Evolutionary conservation across 495 filamentous ascomycete genomes (phyloP).

Genomic region (Penicillium lividum): DNA sequence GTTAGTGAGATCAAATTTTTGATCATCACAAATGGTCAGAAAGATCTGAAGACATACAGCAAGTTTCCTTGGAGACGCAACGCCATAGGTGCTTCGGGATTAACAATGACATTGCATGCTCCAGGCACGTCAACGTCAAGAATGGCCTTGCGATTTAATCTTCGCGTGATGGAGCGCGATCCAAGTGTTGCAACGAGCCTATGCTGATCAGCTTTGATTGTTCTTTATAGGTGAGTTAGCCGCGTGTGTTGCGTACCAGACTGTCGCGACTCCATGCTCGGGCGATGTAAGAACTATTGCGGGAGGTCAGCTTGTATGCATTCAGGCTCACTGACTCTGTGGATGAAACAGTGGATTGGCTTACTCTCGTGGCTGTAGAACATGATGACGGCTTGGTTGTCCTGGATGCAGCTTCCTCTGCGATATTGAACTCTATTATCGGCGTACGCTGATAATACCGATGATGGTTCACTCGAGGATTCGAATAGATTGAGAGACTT

Average conservation of each 20-base stretch:
- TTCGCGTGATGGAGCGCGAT: constrained; percentile 68
- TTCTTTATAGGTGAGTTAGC: not conserved
- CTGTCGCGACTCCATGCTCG: constrained; percentile 88
- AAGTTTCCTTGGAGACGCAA: constrained; percentile 89
- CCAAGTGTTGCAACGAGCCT: constrained; percentile 94
- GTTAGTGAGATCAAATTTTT: not conserved
- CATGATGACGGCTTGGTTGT: constrained; percentile 51
- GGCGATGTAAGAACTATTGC: constrained; percentile 78
- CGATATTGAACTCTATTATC: no score
- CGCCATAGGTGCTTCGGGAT: constrained; percentile 85
- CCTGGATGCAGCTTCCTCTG: not conserved
- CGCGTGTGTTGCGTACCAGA: constrained; percentile 62
- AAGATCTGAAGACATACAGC: constrained; percentile 49
- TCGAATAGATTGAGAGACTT: not conserved
- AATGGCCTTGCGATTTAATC: constrained; percentile 84
- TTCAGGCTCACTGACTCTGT: not conserved
- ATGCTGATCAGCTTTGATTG: constrained; percentile 4
- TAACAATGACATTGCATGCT: constrained; percentile 82
- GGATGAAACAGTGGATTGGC: constrained; percentile 18
- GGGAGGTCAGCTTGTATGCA: constrained; percentile 16
- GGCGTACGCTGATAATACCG: no score
- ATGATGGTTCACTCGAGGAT: no score
- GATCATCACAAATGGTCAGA: not conserved
- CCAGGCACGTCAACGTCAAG: constrained; percentile 81
- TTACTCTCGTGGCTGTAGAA: constrained; percentile 92